phyloP scores from a whole-genome alignment of 306 rosid genomes.

The Acacia melanoxylon region DNA sequence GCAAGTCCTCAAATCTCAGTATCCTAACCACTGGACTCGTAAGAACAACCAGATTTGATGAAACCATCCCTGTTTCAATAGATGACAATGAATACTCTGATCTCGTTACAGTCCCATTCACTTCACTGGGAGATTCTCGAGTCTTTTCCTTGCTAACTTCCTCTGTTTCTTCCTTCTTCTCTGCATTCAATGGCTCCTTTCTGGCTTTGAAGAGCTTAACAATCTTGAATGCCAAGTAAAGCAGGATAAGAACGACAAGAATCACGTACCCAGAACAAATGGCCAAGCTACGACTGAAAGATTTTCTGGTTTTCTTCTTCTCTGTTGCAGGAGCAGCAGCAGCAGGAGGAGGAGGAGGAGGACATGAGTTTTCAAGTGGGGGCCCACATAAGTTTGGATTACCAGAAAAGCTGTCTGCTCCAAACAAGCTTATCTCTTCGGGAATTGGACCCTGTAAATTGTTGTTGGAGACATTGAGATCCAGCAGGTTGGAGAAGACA shows the following conservation, averaged over 20 bases:
- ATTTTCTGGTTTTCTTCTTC: slow-evolving; percentile 15
- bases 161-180: slow-evolving; percentile 27
- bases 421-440: slow-evolving; percentile 36
- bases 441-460: slow-evolving; percentile 45
- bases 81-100: slow-evolving; percentile 58
- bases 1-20: slow-evolving; percentile 63
- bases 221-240: slow-evolving; percentile 33
- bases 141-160: slow-evolving; percentile 33
- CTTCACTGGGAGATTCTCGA: slow-evolving; percentile 38
- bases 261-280: slow-evolving; percentile 51
- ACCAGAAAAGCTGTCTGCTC: slow-evolving; percentile 51
- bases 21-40: slow-evolving; percentile 35
- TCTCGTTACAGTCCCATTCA: slow-evolving; percentile 29
- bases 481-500: slow-evolving; percentile 42
- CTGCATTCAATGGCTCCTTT: slow-evolving; percentile 21
- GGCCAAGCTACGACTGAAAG: slow-evolving; percentile 16
- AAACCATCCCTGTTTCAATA: slow-evolving; percentile 43
- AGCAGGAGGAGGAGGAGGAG: slow-evolving; percentile 31
- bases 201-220: slow-evolving; percentile 12
- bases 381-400: slow-evolving; percentile 66
- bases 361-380: slow-evolving; percentile 44
- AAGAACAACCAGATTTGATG: slow-evolving; percentile 52
- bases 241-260: slow-evolving; percentile 39
- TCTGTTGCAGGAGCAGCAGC: slow-evolving; percentile 17
- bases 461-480: slow-evolving; percentile 49